Conservation (phyloP, 495 filamentous ascomycete genomes). For the Lophiotrema nucula region DNA sequence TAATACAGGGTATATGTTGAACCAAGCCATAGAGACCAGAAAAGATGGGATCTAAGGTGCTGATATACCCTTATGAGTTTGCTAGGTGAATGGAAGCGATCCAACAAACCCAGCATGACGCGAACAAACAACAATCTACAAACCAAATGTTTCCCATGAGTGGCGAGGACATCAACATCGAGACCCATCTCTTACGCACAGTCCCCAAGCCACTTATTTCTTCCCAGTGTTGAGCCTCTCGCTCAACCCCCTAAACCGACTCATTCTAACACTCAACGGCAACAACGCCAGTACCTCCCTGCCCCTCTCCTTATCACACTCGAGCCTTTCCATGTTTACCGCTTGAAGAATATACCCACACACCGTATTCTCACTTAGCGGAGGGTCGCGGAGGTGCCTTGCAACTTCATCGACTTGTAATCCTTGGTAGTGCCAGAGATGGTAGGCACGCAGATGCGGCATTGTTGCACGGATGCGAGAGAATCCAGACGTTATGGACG, state of each 20-base stretch:
- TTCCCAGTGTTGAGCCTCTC: background rate
- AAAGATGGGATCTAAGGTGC: too few species aligned
- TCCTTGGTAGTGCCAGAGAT: slow-evolving; percentile 55
- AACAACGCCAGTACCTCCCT: slow-evolving; percentile 24
- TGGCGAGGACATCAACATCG: too few species aligned
- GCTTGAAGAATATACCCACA: slow-evolving; percentile 49
- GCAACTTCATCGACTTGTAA: slow-evolving; percentile 49
- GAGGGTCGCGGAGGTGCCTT: slow-evolving; percentile 54
- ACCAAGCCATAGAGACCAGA: too few species aligned
- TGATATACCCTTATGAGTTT: too few species aligned
- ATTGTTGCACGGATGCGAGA: slow-evolving; percentile 78
- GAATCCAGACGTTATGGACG: slow-evolving; percentile 57
- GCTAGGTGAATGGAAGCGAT: too few species aligned
- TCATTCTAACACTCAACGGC: slow-evolving; percentile 20
- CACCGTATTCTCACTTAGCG: slow-evolving; percentile 52
- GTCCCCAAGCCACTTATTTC: too few species aligned
- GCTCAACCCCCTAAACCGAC: slow-evolving; percentile 22
- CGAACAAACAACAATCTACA: too few species aligned
- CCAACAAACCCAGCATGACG: too few species aligned
- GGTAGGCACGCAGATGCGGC: slow-evolving; percentile 57
- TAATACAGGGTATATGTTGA: too few species aligned
- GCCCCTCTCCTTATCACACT: slow-evolving; percentile 23
- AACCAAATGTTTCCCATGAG: too few species aligned
- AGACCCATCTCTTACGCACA: too few species aligned
- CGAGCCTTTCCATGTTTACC: slow-evolving; percentile 31